Base-by-base conservation (phyloP, 2,329 filamentous ascomycete genomes). In the Thyridium curvatum region DNA sequence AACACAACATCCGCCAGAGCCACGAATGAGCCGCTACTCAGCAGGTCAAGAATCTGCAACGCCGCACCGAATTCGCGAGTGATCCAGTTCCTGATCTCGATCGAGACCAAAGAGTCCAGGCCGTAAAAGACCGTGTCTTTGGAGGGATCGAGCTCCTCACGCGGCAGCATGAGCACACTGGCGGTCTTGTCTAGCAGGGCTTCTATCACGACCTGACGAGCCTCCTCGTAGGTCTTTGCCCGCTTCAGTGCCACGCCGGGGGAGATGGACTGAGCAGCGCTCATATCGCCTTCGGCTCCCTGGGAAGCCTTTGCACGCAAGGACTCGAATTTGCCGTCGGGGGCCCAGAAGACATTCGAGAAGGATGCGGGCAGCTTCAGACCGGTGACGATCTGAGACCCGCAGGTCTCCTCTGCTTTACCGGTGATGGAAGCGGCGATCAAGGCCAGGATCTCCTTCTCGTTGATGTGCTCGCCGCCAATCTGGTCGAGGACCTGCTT, bases 21-120 rank as follows among this genome's bases (percentile, higher is more conserved):
- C 4, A 35, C 18, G 30, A 45, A 41, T 4, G 41, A 43, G 4
- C 40, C 43, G 36, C 43, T 45, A 31, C 37, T 41, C 14, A 45
- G 41, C 10, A 45, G 35, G n/a, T 45, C 43, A 9, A 45, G 36
- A 15, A 45, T 45, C 34, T 42, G 41, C 32, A 45, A 18, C 12
- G 38, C 38, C 8, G 43, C 41, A 8, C 40, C 43, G 15, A 45
- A 39, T 33, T 45, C 41, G n/a, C 42, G 30, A 5, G 42, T 45
- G 16, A 45, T 45, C 43, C 43, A 45, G 35, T 43, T 45, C 13
- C 43, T 37, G 38, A 45, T 45, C 34, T 45, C 43, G 29, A 45
- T 45, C 18, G 41, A 38, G 10, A 45, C 43, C 7, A 45, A 38
- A 26, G 43, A 45, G 31, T 45, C 43, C 15, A 45, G 36, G 1